Evolutionary conservation across 2,329 filamentous ascomycete species (phyloP).

Genomic region (Cladophialophora yegresii): DNA sequence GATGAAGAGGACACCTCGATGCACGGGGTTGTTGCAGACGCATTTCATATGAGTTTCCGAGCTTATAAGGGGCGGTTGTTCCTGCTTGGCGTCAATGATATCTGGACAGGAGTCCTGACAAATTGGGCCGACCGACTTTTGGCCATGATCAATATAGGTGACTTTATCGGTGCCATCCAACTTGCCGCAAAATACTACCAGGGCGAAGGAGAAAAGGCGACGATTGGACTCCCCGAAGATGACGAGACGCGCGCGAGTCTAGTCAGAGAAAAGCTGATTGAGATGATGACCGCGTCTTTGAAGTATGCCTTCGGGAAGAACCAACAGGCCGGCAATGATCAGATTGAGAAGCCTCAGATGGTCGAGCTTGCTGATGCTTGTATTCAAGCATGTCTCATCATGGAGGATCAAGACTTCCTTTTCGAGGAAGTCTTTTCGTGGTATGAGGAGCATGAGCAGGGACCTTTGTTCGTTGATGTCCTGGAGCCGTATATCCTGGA

Average conservation of each 20-base stretch:
- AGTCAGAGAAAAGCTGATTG: constrained; percentile 83
- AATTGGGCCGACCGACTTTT: constrained; percentile 96
- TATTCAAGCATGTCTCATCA: constrained; percentile 77
- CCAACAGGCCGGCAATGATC: constrained; percentile 50
- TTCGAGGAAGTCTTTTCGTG: constrained; percentile 89
- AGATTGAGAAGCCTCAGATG: constrained; percentile 63
- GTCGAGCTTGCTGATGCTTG: constrained; percentile 79
- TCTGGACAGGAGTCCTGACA: constrained; percentile 85
- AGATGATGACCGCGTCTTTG: constrained; percentile 90
- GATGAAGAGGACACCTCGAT: constrained; percentile 85
- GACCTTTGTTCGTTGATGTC: constrained; percentile 80
- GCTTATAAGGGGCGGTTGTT: constrained; percentile 94
- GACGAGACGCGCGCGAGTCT: constrained; percentile 71
- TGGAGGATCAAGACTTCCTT: constrained; percentile 77
- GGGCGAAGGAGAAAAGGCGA: constrained; percentile 89
- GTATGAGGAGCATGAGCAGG: constrained; percentile 75
- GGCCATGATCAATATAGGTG: constrained; percentile 93
- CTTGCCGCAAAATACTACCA: constrained; percentile 90
- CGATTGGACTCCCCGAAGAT: constrained; percentile 88
- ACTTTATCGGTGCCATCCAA: constrained; percentile 87
- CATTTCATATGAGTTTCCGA: constrained; percentile 96
- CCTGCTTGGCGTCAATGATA: constrained; percentile 87
- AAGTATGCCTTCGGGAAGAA: constrained; percentile 79
- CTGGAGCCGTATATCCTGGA: constrained; percentile 87
- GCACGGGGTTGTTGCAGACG: constrained; percentile 95